Conservation (phyloP, 768 basidiomycete species). For the Mrakia frigida region DNA sequence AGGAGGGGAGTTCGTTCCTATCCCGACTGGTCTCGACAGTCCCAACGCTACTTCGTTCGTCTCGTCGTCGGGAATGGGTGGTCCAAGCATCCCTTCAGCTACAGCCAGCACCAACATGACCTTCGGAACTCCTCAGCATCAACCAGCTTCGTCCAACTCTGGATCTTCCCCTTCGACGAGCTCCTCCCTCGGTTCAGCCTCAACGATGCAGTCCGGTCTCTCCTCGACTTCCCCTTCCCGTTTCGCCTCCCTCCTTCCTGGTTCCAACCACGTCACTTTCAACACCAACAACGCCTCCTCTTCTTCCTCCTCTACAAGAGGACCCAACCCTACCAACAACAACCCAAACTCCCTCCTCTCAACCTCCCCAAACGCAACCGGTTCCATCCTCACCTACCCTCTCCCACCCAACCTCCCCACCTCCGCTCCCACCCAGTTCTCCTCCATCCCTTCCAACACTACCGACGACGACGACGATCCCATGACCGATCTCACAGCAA, state of each 20-base stretch:
- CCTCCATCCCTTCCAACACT: not conserved
- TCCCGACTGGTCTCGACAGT: not conserved
- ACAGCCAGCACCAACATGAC: constrained; percentile 2
- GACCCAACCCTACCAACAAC: not conserved
- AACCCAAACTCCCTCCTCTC: not conserved
- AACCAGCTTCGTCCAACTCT: not conserved
- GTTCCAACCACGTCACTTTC: not conserved
- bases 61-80: not conserved
- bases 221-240: constrained; percentile 10
- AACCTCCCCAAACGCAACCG: constrained; percentile 2
- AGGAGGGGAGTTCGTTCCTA: not conserved
- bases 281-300: not conserved
- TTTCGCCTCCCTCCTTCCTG: not conserved
- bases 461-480: constrained; percentile 19
- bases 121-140: constrained; percentile 5
- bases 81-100: not conserved
- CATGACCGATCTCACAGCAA: constrained; percentile 10
- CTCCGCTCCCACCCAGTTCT: constrained; percentile 9
- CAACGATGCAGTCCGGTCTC: not conserved
- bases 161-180: not conserved
- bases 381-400: constrained; percentile 13
- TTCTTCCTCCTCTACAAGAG: not conserved
- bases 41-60: constrained; percentile 1
- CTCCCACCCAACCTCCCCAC: constrained; percentile 10
- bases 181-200: constrained; percentile 7